Conservation (phyloP, 352 stramenopile genomes). For the Phytophthora syringae region DNA sequence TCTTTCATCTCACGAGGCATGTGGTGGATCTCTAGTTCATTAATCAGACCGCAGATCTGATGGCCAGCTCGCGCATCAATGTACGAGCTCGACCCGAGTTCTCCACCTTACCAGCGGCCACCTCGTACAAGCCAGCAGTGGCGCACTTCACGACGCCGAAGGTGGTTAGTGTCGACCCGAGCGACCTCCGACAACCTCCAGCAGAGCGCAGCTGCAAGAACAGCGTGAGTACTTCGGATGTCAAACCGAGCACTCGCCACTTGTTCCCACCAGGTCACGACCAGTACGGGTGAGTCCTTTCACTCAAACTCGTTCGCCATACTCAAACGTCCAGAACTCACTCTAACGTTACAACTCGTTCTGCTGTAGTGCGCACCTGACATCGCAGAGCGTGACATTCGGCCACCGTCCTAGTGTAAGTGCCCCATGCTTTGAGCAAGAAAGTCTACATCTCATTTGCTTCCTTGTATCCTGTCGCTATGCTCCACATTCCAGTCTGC, state of each 20-base stretch:
- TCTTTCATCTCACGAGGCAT: slow-evolving; percentile 23
- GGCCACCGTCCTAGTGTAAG: slow-evolving; percentile 72
- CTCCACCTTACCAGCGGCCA: slow-evolving; percentile 39
- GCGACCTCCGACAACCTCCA: slow-evolving; percentile 39
- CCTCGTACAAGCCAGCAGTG: slow-evolving; percentile 49
- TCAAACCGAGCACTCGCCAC: slow-evolving; percentile 24
- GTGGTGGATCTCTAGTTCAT: slow-evolving; percentile 55
- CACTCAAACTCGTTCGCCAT: neutral
- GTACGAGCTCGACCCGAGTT: slow-evolving; percentile 61
- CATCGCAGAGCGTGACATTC: slow-evolving; percentile 65
- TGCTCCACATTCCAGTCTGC: slow-evolving; percentile 54
- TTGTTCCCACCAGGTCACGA: slow-evolving; percentile 36
- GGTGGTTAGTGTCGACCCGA: slow-evolving; percentile 61
- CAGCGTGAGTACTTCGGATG: neutral
- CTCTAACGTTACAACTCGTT: slow-evolving; percentile 2
- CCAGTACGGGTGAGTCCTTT: slow-evolving; percentile 47
- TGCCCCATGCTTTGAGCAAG: slow-evolving; percentile 3
- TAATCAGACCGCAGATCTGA: slow-evolving; percentile 62
- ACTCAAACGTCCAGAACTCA: slow-evolving; percentile 25
- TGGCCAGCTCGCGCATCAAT: slow-evolving; percentile 65
- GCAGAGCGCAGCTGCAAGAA: slow-evolving; percentile 7
- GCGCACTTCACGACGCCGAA: slow-evolving; percentile 46
- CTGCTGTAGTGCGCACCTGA: slow-evolving; percentile 40
- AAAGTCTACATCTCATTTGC: slow-evolving; percentile 17
- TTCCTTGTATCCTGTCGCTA: slow-evolving; percentile 6